Evolutionary conservation across 371 early-diverging fungal genomes (phyloP).

Genomic region (Gilbertella persicaria): DNA sequence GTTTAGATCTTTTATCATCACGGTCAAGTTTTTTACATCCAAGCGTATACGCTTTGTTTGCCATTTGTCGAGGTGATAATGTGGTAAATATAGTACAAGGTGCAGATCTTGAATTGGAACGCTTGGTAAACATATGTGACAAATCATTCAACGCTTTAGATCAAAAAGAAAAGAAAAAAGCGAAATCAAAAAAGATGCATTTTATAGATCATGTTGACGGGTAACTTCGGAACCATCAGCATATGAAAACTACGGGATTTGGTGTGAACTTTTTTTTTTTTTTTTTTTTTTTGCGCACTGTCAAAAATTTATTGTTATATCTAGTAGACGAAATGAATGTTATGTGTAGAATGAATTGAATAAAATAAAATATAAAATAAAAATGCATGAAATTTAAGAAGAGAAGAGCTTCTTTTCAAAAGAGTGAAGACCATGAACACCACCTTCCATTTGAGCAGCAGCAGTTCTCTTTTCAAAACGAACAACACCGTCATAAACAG

Average conservation of each 20-base stretch:
- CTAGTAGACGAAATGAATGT: background rate
- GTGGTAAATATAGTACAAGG: conserved; percentile 25
- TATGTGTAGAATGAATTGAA: background rate
- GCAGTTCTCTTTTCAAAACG: conserved; percentile 95
- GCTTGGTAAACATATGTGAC: conserved; percentile 17
- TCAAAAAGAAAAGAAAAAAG: background rate
- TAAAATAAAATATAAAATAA: background rate
- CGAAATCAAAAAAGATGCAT: background rate
- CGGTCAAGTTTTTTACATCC: conserved; percentile 48
- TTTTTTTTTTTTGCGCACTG: background rate
- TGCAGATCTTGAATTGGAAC: conserved; percentile 10
- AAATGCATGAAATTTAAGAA: conserved; percentile 23
- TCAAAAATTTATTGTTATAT: no score
- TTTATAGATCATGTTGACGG: conserved; percentile 1
- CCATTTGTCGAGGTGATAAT: conserved; percentile 51
- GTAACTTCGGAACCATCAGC: conserved; percentile 10
- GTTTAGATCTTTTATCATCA: conserved; percentile 42
- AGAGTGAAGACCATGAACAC: conserved; percentile 90
- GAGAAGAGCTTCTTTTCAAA: conserved; percentile 88
- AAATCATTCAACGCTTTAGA: conserved; percentile 8
- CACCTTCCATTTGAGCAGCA: conserved; percentile 95
- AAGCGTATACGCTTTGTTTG: conserved; percentile 39
- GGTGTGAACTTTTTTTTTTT: background rate
- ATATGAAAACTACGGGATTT: conserved; percentile 5
- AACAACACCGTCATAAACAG: conserved; percentile 70